phyloP scores from a whole-genome alignment of 75 land plant genomes.

The Selaginella moellendorffii region DNA sequence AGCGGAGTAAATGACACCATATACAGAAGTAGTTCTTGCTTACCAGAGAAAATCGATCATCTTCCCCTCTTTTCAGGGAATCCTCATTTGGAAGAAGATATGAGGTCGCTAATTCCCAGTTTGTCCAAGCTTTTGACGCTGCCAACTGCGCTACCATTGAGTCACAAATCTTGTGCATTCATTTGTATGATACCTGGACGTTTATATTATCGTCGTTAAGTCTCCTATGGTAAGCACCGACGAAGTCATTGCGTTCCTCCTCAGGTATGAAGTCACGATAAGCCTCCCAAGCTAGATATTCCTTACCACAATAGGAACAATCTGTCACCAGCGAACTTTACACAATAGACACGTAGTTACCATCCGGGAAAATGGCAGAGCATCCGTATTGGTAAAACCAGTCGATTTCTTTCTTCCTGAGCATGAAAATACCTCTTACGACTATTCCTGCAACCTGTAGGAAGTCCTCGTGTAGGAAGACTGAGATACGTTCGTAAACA shows the following conservation, averaged over 20 bases:
- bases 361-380: constrained; percentile 33
- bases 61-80: constrained; percentile 59
- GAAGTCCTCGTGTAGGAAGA: too few species aligned
- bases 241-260: constrained; percentile 51
- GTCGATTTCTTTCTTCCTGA: constrained; percentile 31
- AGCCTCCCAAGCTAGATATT: constrained; percentile 74
- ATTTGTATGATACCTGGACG: constrained; percentile 39
- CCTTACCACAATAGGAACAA: background rate
- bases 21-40: background rate
- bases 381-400: constrained; percentile 35
- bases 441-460: constrained; percentile 26
- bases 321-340: background rate
- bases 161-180: background rate
- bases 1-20: background rate
- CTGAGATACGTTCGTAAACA: too few species aligned
- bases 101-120: constrained; percentile 93
- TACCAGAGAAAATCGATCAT: constrained; percentile 86
- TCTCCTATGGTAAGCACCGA: constrained; percentile 71
- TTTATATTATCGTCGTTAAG: constrained; percentile 46
- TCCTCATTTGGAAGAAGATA: constrained; percentile 76
- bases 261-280: constrained; percentile 88
- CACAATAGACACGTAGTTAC: constrained; percentile 11
- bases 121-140: constrained; percentile 92
- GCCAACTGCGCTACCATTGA: constrained; percentile 30
- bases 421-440: constrained; percentile 26